Evolutionary conservation across 768 basidiomycete genomes (phyloP), one percentile per base, ranked within the genome.

Genomic region (Sutorius australiensis): DNA sequence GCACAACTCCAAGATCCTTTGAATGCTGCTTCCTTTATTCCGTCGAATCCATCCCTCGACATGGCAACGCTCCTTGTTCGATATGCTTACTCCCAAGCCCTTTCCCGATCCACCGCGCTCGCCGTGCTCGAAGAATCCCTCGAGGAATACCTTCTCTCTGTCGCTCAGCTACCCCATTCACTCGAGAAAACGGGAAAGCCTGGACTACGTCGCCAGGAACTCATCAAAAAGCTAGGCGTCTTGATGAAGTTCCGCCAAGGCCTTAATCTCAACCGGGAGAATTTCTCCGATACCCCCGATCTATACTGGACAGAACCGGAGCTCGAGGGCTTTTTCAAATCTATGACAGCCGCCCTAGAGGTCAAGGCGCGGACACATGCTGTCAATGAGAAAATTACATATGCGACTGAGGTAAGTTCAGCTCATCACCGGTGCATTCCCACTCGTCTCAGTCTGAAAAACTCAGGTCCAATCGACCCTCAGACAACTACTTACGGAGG

Each of bases 251-350:
- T 98, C 67, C 79, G 95, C 40, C 95, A 98, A 72, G 86, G 90
- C 21, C 75, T 97, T 28, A 98, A 97, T 62, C 80, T 98, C 48
- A 92, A 89, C 61, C 77, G 87, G 41, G 88, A 92, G 65, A 95
- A 92, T 61, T 91, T 93, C 62, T 84, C 84, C 43, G 93, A 95
- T 62, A 84, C 86, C 1, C 92, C 90, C 0, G 89, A 97, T 69
- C 87, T 98, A 59, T 94, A 97, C 67, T 98, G 95, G 95, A 79
- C 87, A 16, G 92, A 97, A 65, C 92, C 94, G 0, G 89, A 86
- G 56, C 77, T 98, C 6, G 95, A 98, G 74, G 87, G 78, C 16
- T 85, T 88, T 65, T 98, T 98, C 72, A 87, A 90, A 60, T 85
- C 87, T 2, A 74, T 98, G 63, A 91, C 84, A 53, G 74, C 81